A percentile compares a stretch with the other conserved stretches of the same genome.
Conservation (phyloP, 192 early-diverging fungal genomes). For the Coemansia sp. region DNA sequence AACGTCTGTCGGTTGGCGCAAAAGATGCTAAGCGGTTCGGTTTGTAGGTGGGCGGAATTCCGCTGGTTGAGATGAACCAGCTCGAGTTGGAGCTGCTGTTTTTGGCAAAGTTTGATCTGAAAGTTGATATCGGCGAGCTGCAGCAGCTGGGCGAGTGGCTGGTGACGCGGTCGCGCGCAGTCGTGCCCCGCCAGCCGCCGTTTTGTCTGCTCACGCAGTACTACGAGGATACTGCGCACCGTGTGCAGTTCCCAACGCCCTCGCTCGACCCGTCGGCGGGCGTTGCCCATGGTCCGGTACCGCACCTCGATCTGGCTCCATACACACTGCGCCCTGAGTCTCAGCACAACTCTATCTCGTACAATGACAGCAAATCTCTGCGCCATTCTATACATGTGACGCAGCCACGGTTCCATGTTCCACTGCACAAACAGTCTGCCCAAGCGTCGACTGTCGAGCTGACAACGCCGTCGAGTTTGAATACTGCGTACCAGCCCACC, state of each 20-base stretch:
- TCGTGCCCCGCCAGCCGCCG: not conserved
- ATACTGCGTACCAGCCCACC: conserved; percentile 10
- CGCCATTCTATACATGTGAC: not conserved
- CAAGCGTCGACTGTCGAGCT: conserved; percentile 1
- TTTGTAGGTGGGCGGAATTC: conserved; percentile 69
- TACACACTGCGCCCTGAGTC: not conserved
- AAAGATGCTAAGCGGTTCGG: too few relatives aligned
- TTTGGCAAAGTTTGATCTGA: conserved; percentile 67
- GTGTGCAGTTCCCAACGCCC: conserved; percentile 5
- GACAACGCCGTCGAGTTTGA: conserved; percentile 31
- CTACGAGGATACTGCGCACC: conserved; percentile 19
- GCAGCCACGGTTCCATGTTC: not conserved
- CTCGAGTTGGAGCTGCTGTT: conserved; percentile 76
- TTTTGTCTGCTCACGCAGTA: conserved; percentile 20
- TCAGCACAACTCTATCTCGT: not conserved
- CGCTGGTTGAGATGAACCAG: conserved; percentile 69
- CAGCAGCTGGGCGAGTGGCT: conserved; percentile 65
- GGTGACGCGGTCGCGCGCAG: conserved; percentile 5
- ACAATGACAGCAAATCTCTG: not conserved
- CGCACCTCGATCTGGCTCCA: conserved; percentile 10
- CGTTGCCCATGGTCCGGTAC: conserved; percentile 1
- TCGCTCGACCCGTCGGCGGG: conserved; percentile 4
- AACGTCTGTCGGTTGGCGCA: too few relatives aligned
- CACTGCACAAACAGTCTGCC: not conserved
- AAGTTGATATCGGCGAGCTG: conserved; percentile 62